Evolutionary conservation across 805 yeast species (phyloP), one percentile per base, ranked within the genome.

Genomic region (Barnettozyma sucrosica): DNA sequence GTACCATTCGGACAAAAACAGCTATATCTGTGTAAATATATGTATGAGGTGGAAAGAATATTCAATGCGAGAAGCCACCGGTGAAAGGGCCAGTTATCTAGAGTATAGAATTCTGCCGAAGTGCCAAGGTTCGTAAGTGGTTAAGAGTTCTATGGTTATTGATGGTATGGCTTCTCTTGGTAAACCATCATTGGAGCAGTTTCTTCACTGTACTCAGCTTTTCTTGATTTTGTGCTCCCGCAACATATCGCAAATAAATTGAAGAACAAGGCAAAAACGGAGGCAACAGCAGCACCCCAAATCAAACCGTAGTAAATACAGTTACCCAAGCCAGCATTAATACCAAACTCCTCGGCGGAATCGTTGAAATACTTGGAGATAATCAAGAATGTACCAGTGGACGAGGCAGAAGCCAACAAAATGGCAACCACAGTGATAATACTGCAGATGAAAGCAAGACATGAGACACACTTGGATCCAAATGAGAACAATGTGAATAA

Each of bases 231-330:
- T 2, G 64, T 57, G 14, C 61, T 47, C 40, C 76, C 74, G 56
- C 75, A 72, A 62, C 78, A 75, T 25, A 66, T 61, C 24, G 71
- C 65, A 42, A 71, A 53, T 24, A 55, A 24, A 43, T 52, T 58
- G 47, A 64, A 51, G 19, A 75, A 18, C n/a, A 65, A 52, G 13
- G 77, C 62, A 43, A 73, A 44, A 14, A 77, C 49, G 2, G 74
- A 57, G 7, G 80, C 79, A 14, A 64, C 82, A 3, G 72, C 75
- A 1, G 81, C 73, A 13, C 79, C 79, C 93, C 92, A 86, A 8
- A 79, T 66, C 41, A 82, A 64, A 3, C 80, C 89, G 45, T 79
- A 74, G 54, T 75, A 83, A 44, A 56, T 48, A 34, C 66, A 64
- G 18, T 67, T 66, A 30, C 79, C 76, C 44, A 86, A 57, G 33